Evolutionary conservation across 768 basidiomycete genomes (phyloP), one percentile per base, ranked within the genome.

Genomic region (Tylopilus balloui): DNA sequence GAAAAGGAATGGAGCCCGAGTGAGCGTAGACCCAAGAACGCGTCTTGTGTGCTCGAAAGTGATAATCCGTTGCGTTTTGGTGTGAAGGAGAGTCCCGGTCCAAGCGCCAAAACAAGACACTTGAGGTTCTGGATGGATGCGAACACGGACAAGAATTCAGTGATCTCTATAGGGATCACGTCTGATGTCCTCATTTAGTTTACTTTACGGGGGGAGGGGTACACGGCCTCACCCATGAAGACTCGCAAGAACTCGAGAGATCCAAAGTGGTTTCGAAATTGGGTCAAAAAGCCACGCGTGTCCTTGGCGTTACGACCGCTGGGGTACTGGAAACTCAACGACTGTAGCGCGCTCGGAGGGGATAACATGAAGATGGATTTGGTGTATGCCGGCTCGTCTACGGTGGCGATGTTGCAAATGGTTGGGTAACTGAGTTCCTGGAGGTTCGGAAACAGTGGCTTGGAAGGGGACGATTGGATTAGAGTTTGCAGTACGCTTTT

Each of bases 401-500:
- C 41, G 45, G 59, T 45, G 28, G 46, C 25, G 14, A 61, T 55
- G 48, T 59, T 62, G 31, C 57, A 63, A 5, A 63, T 47, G 2
- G 47, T 45, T 1, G 48, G 15, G 11, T 50, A 51, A 5, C 29
- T 34, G 25, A 61, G 60, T 35, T 61, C 60, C 51, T 62, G 57
- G 2, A 62, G 57, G 35, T 59, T 62, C 15, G 53, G 57, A 20
- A 61, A 53, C 12, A 60, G 17, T 12, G 60, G 56, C 23, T 48
- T 49, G 41, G 51, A 52, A 2, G 59, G 59, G 15, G 60, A 61
- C 3, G 60, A 53, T 11, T 62, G 47, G n/a, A 56, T 28, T 34
- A 61, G 57, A 0, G 51, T 53, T 32, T 52, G 51, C 11, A 59
- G n/a, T 14, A 61, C 47, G 25, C 17, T 56, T 21, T 59, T 48